Base-by-base conservation (phyloP, 2,329 filamentous ascomycete species). In the Pyrenophora seminiperda region DNA sequence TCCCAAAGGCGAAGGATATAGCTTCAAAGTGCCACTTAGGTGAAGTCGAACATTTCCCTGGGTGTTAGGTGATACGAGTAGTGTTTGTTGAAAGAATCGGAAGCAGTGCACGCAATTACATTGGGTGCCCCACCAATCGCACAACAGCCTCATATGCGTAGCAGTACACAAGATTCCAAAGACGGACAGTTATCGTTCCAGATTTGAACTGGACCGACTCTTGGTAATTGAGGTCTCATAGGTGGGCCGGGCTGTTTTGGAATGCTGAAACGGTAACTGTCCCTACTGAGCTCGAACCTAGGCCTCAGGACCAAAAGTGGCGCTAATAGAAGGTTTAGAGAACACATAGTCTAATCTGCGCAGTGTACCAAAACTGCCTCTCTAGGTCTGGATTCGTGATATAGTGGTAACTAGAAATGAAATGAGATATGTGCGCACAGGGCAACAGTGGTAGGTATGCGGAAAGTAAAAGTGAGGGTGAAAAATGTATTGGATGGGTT, bases 251-350 rank as follows among this genome's bases (percentile, higher is more conserved):
- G 36, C 5, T 2, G 39, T 43, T 56, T 56, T 56, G 50, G 39
- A 50, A 53, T 56, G 18, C 22, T 56, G 53, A 56, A 53, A 56
- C 53, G 15, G 22, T 17, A 19, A 20, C 17, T 38, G 36, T 38
- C 20, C 43, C 22, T 27, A 6, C 19, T 13, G n/a, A 18, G 6
- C 5, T 29, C 9, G 11, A 17, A 18, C 22, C 20, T 17, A n/a
- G 14, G 19, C 14, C 14, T 39, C 29, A 14, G 33, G 43, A 31
- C 14, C 11, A 11, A 18, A 15, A 15, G 15, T 15, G 22, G 29
- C 15, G 17, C 38, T 11, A 41, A 41, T 27, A 13, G 22, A 41
- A 31, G 18, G 14, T 29, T 11, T 30, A 17, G 20, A 19, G 15
- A 19, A 24, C 20, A 17, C 37, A 29, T 15, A n/a, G n/a, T 15